Percentiles rank a stretch among this genome's conserved stretches.
phyloP scores from a whole-genome alignment of 1,284 basidiomycete species.

The Xerocomus amazonicus region DNA sequence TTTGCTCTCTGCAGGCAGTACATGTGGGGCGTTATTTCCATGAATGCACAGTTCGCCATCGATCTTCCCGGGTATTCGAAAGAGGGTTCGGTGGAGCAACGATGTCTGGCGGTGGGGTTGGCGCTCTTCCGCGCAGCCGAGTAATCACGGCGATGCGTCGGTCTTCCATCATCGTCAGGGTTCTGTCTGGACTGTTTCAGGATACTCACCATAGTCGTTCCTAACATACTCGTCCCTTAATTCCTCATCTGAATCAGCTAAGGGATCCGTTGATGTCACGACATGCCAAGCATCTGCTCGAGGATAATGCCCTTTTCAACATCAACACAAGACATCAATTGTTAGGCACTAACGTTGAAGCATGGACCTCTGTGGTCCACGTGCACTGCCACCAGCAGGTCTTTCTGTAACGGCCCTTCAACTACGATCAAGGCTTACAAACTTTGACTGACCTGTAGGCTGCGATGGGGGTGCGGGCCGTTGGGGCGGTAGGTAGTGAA shows the following conservation, averaged over 20 bases:
- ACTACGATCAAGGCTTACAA: neutral
- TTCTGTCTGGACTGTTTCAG: neutral
- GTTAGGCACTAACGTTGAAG: conserved; percentile 29
- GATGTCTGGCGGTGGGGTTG: conserved; percentile 36
- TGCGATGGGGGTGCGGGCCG: conserved; percentile 19
- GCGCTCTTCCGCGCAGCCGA: conserved; percentile 41
- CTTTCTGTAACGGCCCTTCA: conserved; percentile 21
- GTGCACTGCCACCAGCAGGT: conserved; percentile 11
- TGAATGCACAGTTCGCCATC: conserved; percentile 38
- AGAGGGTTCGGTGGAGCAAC: conserved; percentile 2
- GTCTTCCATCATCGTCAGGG: conserved; percentile 31
- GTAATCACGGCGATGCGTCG: conserved; percentile 48
- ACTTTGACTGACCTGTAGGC: conserved; percentile 18
- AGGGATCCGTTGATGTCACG: conserved; percentile 56
- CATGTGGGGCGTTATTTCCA: conserved; percentile 31
- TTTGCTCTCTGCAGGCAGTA: neutral
- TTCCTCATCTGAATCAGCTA: conserved; percentile 72
- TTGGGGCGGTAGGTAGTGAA: conserved; percentile 36
- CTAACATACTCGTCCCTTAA: conserved; percentile 57
- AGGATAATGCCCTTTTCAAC: neutral
- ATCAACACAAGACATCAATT: neutral
- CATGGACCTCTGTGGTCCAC: conserved; percentile 35
- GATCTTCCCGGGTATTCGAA: conserved; percentile 31
- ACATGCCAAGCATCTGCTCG: conserved; percentile 67
- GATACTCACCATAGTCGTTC: conserved; percentile 57